Evolutionary conservation across 2,329 filamentous ascomycete genomes (phyloP).

Genomic region (Fusarium armeniacum): DNA sequence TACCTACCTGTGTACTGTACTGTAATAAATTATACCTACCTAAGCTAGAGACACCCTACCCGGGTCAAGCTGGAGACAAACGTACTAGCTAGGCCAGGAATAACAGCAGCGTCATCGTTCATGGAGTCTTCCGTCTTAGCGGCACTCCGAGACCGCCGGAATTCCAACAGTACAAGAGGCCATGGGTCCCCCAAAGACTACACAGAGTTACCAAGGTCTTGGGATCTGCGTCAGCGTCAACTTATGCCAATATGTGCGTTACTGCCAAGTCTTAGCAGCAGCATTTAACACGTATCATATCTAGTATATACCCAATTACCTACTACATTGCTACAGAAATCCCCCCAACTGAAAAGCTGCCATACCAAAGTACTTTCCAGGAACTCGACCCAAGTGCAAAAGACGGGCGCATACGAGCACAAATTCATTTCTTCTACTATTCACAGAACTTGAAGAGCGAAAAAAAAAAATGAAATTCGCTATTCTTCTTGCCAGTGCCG

Average conservation of each 20-base stretch:
- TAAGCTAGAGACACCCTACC: constrained; percentile 7
- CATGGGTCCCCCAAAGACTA: neutral
- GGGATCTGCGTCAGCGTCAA: neutral
- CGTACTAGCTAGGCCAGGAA: neutral
- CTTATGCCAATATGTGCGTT: constrained; percentile 3
- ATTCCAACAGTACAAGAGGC: constrained; percentile 6
- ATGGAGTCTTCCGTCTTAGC: constrained; percentile 8
- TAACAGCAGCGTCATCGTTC: constrained; percentile 8
- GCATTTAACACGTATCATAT: constrained; percentile 5
- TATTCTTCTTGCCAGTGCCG: constrained; percentile 24
- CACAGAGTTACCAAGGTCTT: neutral
- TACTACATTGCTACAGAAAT: neutral
- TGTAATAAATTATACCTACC: neutral
- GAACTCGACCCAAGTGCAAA: neutral
- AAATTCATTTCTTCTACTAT: neutral
- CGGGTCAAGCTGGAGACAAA: neutral
- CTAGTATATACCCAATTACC: neutral
- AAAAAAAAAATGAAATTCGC: constrained; percentile 42
- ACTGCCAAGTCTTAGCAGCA: constrained; percentile 7
- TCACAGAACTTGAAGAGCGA: neutral
- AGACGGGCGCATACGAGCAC: neutral
- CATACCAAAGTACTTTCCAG: neutral
- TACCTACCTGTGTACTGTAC: neutral
- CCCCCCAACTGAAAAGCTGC: neutral
- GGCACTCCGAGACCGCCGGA: neutral